A percentile compares a stretch with the other conserved stretches of the same genome.
These are phyloP conservation scores for Lathyrus aphaca DNA, from an alignment of 306 rosid species.

Conservation along the genomic window DNA sequence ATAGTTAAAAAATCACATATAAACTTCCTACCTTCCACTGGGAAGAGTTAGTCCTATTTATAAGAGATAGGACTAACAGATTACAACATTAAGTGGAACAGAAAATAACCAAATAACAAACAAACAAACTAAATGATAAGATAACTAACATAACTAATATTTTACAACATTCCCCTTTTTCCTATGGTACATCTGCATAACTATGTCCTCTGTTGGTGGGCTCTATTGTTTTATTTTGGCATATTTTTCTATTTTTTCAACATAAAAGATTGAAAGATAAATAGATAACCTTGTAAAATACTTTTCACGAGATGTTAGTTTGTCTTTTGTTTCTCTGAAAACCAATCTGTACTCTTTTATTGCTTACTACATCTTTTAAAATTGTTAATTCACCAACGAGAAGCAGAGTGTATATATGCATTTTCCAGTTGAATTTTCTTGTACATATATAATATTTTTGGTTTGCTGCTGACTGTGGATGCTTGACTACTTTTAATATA, in stretches of 20 bases:
- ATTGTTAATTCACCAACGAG: constrained; percentile 1
- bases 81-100: background rate
- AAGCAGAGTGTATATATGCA: constrained; percentile 14
- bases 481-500: constrained; percentile 29
- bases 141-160: background rate
- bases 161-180: constrained; percentile 6
- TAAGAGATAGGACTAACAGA: background rate
- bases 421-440: constrained; percentile 16
- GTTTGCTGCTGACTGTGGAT: constrained; percentile 24
- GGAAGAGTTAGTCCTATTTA: constrained; percentile 1
- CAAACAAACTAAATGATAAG: background rate
- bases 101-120: background rate
- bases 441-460: background rate
- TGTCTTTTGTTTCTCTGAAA: constrained; percentile 14
- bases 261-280: background rate
- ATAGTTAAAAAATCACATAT: background rate
- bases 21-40: background rate
- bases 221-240: background rate
- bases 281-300: background rate
- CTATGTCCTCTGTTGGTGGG: background rate
- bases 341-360: background rate
- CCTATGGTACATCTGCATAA: background rate
- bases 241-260: background rate
- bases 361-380: background rate
- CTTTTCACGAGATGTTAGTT: constrained; percentile 3